Evolutionary conservation across 306 rosid genomes (phyloP).

Genomic region (Hippophae rhamnoides): DNA sequence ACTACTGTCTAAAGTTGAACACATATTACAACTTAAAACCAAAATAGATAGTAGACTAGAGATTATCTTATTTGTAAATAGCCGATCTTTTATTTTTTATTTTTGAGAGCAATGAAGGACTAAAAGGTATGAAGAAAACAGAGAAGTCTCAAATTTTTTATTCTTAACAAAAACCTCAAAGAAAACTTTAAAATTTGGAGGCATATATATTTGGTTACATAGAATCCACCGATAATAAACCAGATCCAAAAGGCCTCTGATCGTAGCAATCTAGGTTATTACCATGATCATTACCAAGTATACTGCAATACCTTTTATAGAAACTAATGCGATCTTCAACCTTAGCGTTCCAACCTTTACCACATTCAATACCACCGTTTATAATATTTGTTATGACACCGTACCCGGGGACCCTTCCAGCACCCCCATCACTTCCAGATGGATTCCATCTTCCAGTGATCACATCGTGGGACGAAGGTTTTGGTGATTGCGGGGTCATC

Average conservation of each 20-base stretch:
- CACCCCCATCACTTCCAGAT: neutral
- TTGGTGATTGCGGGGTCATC: constrained; percentile 59
- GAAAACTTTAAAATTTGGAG: too few relatives aligned
- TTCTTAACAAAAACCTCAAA: too few relatives aligned
- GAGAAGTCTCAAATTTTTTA: too few relatives aligned
- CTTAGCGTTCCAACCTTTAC: neutral
- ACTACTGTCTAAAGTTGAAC: too few relatives aligned
- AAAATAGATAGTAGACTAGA: too few relatives aligned
- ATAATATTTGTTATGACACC: neutral
- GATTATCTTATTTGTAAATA: too few relatives aligned
- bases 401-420: neutral
- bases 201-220: neutral
- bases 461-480: constrained; percentile 48
- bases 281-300: neutral
- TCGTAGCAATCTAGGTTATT: neutral
- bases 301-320: neutral
- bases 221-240: neutral
- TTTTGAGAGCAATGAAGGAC: neutral
- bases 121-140: neutral
- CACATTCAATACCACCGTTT: neutral
- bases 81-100: too few relatives aligned
- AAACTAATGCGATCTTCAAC: neutral
- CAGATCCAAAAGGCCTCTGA: neutral
- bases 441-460: constrained; percentile 14
- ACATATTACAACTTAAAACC: too few relatives aligned